Evolutionary conservation across 1,284 basidiomycete genomes (phyloP).

Genomic region (Coniferiporia weirii): DNA sequence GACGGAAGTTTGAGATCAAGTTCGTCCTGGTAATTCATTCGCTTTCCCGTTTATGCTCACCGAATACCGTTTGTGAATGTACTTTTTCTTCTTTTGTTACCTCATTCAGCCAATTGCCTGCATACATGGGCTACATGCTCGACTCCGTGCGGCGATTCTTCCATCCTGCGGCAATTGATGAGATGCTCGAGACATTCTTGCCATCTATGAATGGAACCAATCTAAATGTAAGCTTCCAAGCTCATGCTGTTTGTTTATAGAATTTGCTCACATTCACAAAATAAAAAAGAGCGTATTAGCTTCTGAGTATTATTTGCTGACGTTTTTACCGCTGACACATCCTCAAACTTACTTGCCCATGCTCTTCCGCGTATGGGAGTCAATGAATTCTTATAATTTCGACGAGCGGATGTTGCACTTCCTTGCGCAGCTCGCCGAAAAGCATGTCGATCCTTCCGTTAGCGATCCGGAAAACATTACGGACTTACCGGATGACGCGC

Average conservation of each 20-base stretch:
- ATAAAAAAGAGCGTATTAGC: slow-evolving; percentile 63
- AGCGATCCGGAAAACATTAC: slow-evolving; percentile 65
- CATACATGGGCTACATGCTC: slow-evolving; percentile 82
- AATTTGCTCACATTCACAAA: neutral
- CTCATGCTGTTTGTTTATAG: neutral
- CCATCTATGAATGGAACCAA: slow-evolving; percentile 72
- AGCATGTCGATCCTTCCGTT: slow-evolving; percentile 66
- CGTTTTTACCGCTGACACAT: slow-evolving; percentile 74
- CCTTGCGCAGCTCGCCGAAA: slow-evolving; percentile 63
- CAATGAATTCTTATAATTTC: slow-evolving; percentile 78
- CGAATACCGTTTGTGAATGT: slow-evolving; percentile 20
- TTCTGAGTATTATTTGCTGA: slow-evolving; percentile 76
- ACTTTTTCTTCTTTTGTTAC: neutral
- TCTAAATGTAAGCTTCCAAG: slow-evolving; percentile 53
- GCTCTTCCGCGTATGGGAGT: slow-evolving; percentile 79
- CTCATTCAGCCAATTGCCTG: slow-evolving; percentile 60
- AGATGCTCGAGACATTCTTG: slow-evolving; percentile 83
- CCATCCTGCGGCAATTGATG: slow-evolving; percentile 81
- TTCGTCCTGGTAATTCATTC: slow-evolving; percentile 30
- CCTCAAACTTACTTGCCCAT: slow-evolving; percentile 78
- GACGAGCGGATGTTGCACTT: slow-evolving; percentile 79
- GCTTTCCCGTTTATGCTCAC: neutral
- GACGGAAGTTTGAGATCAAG: slow-evolving; percentile 80
- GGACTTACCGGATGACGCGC: slow-evolving; percentile 67
- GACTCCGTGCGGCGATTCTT: slow-evolving; percentile 85